Conservation (phyloP, 2,329 filamentous ascomycete species). For the Bipolaris victoriae region DNA sequence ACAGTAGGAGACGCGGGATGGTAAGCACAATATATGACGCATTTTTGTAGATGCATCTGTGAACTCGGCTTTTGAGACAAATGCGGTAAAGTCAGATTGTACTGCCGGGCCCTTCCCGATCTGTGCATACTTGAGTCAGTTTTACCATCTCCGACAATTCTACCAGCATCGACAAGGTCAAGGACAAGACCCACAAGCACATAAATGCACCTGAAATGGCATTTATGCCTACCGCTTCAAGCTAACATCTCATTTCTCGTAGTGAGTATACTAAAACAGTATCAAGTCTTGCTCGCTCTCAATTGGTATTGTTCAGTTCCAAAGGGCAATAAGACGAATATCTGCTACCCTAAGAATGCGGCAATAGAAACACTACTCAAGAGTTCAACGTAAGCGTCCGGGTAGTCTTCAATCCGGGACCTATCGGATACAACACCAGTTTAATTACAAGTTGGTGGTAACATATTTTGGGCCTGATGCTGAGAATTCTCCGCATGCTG, state of each 20-base stretch:
- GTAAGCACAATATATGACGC: too few species aligned
- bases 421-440: conserved; percentile 20
- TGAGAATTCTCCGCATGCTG: conserved; percentile 10
- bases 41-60: background rate
- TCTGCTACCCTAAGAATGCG: conserved; percentile 10
- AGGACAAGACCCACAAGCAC: conserved; percentile 20
- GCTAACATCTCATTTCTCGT: conserved; percentile 17
- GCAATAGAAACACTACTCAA: conserved; percentile 13
- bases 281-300: conserved; percentile 9
- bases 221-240: conserved; percentile 20
- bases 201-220: conserved; percentile 9
- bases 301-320: conserved; percentile 17
- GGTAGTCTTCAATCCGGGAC: conserved; percentile 14
- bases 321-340: conserved; percentile 15
- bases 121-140: conserved; percentile 4
- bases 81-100: too few species aligned
- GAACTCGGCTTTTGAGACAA: too few species aligned
- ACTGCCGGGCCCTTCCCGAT: too few species aligned
- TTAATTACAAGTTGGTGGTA: conserved; percentile 14
- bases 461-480: conserved; percentile 9
- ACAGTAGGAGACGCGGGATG: too few species aligned
- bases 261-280: conserved; percentile 11
- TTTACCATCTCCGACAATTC: conserved; percentile 13
- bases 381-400: conserved; percentile 9
- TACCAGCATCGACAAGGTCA: conserved; percentile 15